These are phyloP conservation scores for Xylariaceae sp. DNA, from an alignment of 2,329 filamentous ascomycete genomes.

Conservation along the genomic window DNA sequence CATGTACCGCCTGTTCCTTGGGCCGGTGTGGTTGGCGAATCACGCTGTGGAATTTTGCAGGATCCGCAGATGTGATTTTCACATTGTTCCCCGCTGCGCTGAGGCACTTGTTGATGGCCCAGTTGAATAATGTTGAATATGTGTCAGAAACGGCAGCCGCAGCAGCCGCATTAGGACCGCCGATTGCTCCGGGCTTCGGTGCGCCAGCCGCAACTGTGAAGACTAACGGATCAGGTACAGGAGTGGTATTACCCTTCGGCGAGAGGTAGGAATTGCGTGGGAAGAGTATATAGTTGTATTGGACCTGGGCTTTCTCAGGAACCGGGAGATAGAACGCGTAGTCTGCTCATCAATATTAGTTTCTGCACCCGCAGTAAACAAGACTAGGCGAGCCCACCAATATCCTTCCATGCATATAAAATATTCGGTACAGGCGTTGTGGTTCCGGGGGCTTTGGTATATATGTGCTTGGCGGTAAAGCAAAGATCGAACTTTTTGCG, in stretches of 20 bases:
- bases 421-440: conserved; percentile 49
- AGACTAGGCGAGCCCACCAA: conserved; percentile 39
- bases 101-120: conserved; percentile 52
- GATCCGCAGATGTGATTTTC: conserved; percentile 48
- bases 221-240: conserved; percentile 52
- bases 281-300: conserved; percentile 63
- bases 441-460: conserved; percentile 50
- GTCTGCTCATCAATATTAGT: conserved; percentile 36
- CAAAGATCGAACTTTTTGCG: conserved; percentile 65
- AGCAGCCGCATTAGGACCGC: conserved; percentile 43
- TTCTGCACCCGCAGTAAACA: background rate
- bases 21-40: conserved; percentile 55
- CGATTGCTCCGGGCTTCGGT: conserved; percentile 56
- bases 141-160: conserved; percentile 55
- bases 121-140: conserved; percentile 56
- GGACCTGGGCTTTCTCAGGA: conserved; percentile 60
- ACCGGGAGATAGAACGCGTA: conserved; percentile 61
- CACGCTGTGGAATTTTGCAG: conserved; percentile 53
- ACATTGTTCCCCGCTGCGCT: conserved; percentile 43
- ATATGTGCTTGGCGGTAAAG: conserved; percentile 56
- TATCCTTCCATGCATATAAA: conserved; percentile 56
- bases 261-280: conserved; percentile 51
- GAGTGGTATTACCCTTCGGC: conserved; percentile 37
- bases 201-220: conserved; percentile 58
- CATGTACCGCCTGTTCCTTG: conserved; percentile 59